A percentile compares a stretch with the other conserved stretches of the same genome.
Conservation (phyloP, 2,329 filamentous ascomycete species). For the Stagonosporopsis rhizophila region DNA sequence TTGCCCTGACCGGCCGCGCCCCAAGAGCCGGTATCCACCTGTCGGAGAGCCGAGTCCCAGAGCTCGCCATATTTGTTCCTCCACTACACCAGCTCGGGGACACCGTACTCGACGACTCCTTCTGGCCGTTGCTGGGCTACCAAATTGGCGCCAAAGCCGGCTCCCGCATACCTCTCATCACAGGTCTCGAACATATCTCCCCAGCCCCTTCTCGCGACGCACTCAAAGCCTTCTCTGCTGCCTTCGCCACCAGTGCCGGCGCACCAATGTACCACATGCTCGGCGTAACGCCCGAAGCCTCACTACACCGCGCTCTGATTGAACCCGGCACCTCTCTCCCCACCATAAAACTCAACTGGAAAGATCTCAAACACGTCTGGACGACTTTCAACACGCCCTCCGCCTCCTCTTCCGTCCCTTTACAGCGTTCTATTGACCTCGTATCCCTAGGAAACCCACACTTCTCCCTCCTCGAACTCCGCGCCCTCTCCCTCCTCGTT, state of each 20-base stretch:
- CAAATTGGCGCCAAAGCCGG: slow-evolving; percentile 41
- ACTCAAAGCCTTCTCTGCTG: slow-evolving; percentile 55
- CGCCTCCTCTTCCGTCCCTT: background rate
- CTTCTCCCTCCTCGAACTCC: slow-evolving; percentile 47
- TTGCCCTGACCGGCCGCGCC: slow-evolving; percentile 53
- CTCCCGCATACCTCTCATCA: slow-evolving; percentile 46
- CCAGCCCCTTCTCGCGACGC: slow-evolving; percentile 32
- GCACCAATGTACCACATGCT: slow-evolving; percentile 57
- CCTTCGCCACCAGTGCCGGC: slow-evolving; percentile 53
- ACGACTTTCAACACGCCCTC: background rate
- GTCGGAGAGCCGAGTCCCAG: slow-evolving; percentile 25
- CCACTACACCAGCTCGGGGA: background rate
- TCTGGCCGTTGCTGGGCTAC: slow-evolving; percentile 53
- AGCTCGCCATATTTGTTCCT: background rate
- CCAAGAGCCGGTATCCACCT: slow-evolving; percentile 42
- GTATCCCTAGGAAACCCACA: slow-evolving; percentile 57
- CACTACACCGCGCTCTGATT: background rate
- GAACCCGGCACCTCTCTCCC: background rate
- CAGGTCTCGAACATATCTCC: slow-evolving; percentile 39
- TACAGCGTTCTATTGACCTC: slow-evolving; percentile 40
- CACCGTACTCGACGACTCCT: slow-evolving; percentile 41
- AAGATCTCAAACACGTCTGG: background rate
- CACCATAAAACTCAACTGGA: background rate
- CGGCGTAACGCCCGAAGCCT: slow-evolving; percentile 52
- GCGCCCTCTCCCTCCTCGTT: slow-evolving; percentile 45